phyloP scores from a whole-genome alignment of 2,329 filamentous ascomycete genomes.

The Graphilbum sp. region DNA sequence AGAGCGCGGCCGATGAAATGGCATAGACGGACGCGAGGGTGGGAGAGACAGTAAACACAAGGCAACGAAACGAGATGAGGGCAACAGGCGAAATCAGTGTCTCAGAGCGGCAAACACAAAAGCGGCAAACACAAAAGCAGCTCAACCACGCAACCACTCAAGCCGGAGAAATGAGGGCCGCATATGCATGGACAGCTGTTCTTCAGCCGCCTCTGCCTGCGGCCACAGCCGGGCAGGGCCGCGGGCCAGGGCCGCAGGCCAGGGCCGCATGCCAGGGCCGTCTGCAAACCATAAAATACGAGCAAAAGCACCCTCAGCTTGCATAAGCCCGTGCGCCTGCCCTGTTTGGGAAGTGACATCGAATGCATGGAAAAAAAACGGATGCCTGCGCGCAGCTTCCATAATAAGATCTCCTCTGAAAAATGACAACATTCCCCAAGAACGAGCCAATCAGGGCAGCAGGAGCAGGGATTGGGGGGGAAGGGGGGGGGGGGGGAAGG shows the following conservation, averaged over 20 bases:
- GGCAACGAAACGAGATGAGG: background rate
- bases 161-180: too few species aligned
- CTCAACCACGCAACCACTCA: background rate
- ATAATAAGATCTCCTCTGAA: too few species aligned
- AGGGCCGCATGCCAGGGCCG: too few species aligned
- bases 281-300: too few species aligned
- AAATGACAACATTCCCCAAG: background rate
- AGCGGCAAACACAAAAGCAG: background rate
- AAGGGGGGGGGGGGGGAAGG: background rate
- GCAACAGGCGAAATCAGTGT: background rate
- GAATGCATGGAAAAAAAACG: background rate
- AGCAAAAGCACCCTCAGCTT: background rate
- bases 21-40: background rate
- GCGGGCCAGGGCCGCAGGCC: too few species aligned
- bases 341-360: background rate
- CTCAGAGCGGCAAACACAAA: too few species aligned
- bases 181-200: background rate
- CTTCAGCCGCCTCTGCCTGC: background rate
- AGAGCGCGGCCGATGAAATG: too few species aligned
- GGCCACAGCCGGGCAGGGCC: background rate
- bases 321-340: background rate
- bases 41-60: background rate
- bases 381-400: background rate
- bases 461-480: background rate
- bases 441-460: background rate